Conservation (phyloP, 495 filamentous ascomycete genomes). For the Penicillium cosmopolitanum region DNA sequence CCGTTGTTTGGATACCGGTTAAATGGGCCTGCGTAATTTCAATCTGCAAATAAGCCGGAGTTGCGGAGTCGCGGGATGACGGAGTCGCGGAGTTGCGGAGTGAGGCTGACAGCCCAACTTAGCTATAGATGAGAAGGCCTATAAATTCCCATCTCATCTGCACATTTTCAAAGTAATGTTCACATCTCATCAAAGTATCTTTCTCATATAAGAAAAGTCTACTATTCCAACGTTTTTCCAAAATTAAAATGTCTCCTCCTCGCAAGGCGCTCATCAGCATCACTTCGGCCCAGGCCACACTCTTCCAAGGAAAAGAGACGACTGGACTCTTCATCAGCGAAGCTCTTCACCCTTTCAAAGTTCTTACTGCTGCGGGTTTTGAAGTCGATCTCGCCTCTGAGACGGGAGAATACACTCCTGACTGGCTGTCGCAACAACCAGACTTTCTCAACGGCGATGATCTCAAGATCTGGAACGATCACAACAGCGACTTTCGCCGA, state of each 20-base stretch:
- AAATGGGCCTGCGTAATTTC: neutral
- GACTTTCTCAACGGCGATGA: conserved; percentile 47
- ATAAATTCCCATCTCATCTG: neutral
- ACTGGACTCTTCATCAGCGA: conserved; percentile 48
- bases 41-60: neutral
- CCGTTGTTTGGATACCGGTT: neutral
- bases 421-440: conserved; percentile 47
- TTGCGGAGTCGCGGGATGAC: conserved; percentile 4
- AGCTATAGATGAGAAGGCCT: neutral
- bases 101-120: neutral
- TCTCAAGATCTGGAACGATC: conserved; percentile 41
- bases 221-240: neutral
- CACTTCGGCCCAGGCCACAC: conserved; percentile 48
- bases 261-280: conserved; percentile 50
- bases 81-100: conserved; percentile 15
- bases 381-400: conserved; percentile 53
- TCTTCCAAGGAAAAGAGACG: conserved; percentile 46
- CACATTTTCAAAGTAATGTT: neutral
- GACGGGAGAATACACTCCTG: conserved; percentile 45
- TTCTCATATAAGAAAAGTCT: neutral
- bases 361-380: conserved; percentile 48
- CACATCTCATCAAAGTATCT: neutral
- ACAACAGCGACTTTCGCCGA: conserved; percentile 41
- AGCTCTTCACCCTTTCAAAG: conserved; percentile 52
- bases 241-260: conserved; percentile 26